Percentiles rank a stretch among this genome's conserved stretches.
These are phyloP conservation scores for Aspergillus nidulans DNA, from an alignment of 495 filamentous ascomycete species.

Conservation along the genomic window DNA sequence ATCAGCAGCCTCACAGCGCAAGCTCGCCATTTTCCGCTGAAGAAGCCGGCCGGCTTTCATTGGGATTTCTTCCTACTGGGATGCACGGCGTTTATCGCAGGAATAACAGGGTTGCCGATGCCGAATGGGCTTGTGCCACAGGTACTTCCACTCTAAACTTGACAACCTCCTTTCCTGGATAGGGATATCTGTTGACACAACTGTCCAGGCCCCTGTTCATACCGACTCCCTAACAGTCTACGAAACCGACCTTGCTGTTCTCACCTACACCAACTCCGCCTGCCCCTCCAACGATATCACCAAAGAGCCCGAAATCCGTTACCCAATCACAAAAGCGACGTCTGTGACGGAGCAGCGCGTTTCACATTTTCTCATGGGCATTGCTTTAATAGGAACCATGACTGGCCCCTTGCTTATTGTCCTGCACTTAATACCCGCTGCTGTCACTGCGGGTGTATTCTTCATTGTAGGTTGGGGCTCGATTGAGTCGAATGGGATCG, in stretches of 20 bases:
- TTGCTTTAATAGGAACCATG: slow-evolving; percentile 79
- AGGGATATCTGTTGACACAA: not conserved
- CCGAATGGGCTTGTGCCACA: slow-evolving; percentile 87
- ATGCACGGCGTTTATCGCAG: slow-evolving; percentile 70
- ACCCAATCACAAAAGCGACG: slow-evolving; percentile 49
- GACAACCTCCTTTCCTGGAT: no score
- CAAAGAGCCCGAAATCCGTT: slow-evolving; percentile 46
- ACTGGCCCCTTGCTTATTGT: slow-evolving; percentile 70
- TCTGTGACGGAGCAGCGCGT: slow-evolving; percentile 80
- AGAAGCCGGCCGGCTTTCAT: slow-evolving; percentile 83
- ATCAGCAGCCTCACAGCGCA: slow-evolving; percentile 71
- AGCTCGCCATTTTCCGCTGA: slow-evolving; percentile 76
- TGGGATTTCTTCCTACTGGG: slow-evolving; percentile 88
- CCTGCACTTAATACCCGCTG: slow-evolving; percentile 69
- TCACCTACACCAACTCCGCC: slow-evolving; percentile 51
- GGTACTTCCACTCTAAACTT: slow-evolving; percentile 3
- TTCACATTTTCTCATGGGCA: slow-evolving; percentile 72
- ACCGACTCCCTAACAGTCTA: slow-evolving; percentile 47
- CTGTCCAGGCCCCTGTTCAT: slow-evolving; percentile 65
- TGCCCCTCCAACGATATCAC: slow-evolving; percentile 16
- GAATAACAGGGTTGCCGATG: slow-evolving; percentile 73
- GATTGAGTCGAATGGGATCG: slow-evolving; percentile 68
- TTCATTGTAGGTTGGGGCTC: slow-evolving; percentile 80
- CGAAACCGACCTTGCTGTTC: slow-evolving; percentile 54
- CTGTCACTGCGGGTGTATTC: slow-evolving; percentile 76